Evolutionary conservation across 768 basidiomycete genomes (phyloP), one percentile per base, ranked within the genome.

Genomic region (Termitomyces heimii): DNA sequence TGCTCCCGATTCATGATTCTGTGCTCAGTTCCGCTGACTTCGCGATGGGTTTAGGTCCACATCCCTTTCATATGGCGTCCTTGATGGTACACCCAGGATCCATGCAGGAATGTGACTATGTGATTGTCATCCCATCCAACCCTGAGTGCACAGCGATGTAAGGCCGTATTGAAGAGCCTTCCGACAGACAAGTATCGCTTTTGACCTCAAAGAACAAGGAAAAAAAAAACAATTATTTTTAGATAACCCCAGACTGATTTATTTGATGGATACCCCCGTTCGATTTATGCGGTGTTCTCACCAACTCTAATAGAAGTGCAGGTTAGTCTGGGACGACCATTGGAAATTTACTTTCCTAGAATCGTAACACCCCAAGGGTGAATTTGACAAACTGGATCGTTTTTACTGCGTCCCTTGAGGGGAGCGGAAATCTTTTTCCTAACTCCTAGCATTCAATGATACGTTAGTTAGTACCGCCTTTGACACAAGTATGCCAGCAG

Each of bases 191-290:
- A 28, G 7, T 24, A 24, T 32, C 37, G 16, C 22, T 26, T 12
- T 37, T 26, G 12, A 20, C 5, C 5, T 13, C 28, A 40, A 40
- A 24, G 16, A 7, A 28, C 16, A 26, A 55, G 13, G 13, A 28
- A 44, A 50, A 6, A 54, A 49, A 10, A 34, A 8, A 32, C 22
- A 53, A 55, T 20, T 40, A 48, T 29, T 20, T 35, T 37, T 31
- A 54, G 47, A 45, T 59, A 59, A 24, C 55, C 43, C 59, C 50
- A 60, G 60, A 40, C 34, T 18, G 48, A 31, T 40, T 60, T 60
- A 51, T 55, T 60, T 55, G 56, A 60, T 60, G 46, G 26, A 37
- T 13, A n/a, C n/a, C n/a, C n/a, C n/a, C 24, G 39, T 28, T 24
- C 28, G 9, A 29, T 8, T 31, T 39, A 39, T 29, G 34, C 22